Evolutionary conservation across 2,329 filamentous ascomycete genomes (phyloP).

Genomic region (Fusarium ambrosium): DNA sequence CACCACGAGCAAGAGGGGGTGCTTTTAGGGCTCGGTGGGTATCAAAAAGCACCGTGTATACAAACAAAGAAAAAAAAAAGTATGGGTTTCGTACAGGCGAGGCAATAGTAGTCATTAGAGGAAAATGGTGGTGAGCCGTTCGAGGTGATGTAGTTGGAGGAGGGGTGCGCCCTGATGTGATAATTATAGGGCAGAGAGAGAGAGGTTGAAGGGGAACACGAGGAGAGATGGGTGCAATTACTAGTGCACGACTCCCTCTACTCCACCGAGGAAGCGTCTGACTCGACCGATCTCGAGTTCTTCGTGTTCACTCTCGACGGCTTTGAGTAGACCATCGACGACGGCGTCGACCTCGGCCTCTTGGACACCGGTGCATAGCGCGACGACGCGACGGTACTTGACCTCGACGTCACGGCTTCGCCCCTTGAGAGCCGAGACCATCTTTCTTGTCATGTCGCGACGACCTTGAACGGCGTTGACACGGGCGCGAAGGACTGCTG

Average conservation of each 20-base stretch:
- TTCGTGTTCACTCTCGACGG: slow-evolving; percentile 87
- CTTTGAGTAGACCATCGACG: slow-evolving; percentile 83
- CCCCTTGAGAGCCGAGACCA: slow-evolving; percentile 79
- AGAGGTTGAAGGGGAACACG: background rate
- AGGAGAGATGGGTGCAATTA: slow-evolving; percentile 19
- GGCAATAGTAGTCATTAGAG: slow-evolving; percentile 38
- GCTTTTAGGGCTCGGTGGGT: slow-evolving; percentile 44
- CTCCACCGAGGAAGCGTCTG: slow-evolving; percentile 82
- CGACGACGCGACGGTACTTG: slow-evolving; percentile 90
- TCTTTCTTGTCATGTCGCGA: slow-evolving; percentile 75
- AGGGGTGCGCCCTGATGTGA: background rate
- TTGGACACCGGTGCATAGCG: slow-evolving; percentile 84
- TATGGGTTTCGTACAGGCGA: slow-evolving; percentile 26
- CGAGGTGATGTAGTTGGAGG: background rate
- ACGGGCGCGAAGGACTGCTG: slow-evolving; percentile 73
- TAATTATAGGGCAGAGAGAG: background rate
- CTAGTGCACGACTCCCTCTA: slow-evolving; percentile 73
- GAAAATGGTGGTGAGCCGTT: slow-evolving; percentile 13
- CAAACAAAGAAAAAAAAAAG: slow-evolving; percentile 23
- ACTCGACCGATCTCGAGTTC: slow-evolving; percentile 83
- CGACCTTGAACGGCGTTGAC: slow-evolving; percentile 78
- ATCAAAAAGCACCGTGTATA: slow-evolving; percentile 45
- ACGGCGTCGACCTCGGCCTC: slow-evolving; percentile 85
- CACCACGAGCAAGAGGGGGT: slow-evolving; percentile 36
- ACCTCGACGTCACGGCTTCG: slow-evolving; percentile 87